A percentile compares a stretch with the other conserved stretches of the same genome.
These are phyloP conservation scores for Pistacia vera DNA, from an alignment of 345 rosid species.

Conservation along the genomic window DNA sequence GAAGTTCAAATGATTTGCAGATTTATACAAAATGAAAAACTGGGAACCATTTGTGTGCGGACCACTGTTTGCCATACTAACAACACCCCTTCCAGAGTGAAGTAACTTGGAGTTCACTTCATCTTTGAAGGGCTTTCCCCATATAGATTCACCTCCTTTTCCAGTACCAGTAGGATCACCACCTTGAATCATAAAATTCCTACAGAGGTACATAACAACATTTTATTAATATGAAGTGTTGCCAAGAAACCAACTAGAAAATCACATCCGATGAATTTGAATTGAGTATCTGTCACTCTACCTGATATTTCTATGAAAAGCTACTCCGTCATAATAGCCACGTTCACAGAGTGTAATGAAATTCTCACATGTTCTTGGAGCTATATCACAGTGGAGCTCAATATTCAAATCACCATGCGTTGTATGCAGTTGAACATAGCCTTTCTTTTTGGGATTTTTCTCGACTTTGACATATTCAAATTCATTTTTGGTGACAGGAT, in stretches of 20 bases:
- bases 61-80: conserved; percentile 98
- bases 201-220: conserved; percentile 18
- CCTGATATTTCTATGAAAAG: conserved; percentile 83
- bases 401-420: conserved; percentile 92
- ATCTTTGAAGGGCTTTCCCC: conserved; percentile 98
- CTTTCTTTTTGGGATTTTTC: conserved; percentile 95
- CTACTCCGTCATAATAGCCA: conserved; percentile 82
- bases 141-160: conserved; percentile 87
- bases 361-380: conserved; percentile 93
- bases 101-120: conserved; percentile 87
- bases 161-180: conserved; percentile 98
- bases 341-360: conserved; percentile 84
- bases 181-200: conserved; percentile 99
- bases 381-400: conserved; percentile 88
- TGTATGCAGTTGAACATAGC: conserved; percentile 86
- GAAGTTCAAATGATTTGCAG: conserved; percentile 92
- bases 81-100: conserved; percentile 92
- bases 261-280: background rate
- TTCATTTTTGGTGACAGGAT: conserved; percentile 86
- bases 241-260: conserved; percentile 5
- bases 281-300: conserved; percentile 24
- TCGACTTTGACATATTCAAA: conserved; percentile 84
- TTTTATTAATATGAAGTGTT: conserved; percentile 11
- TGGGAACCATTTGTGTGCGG: conserved; percentile 98
- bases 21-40: conserved; percentile 94